Percentiles rank a stretch among this genome's conserved stretches.
These are phyloP conservation scores for Rosa persica DNA, from an alignment of 306 rosid species.

Conservation along the genomic window DNA sequence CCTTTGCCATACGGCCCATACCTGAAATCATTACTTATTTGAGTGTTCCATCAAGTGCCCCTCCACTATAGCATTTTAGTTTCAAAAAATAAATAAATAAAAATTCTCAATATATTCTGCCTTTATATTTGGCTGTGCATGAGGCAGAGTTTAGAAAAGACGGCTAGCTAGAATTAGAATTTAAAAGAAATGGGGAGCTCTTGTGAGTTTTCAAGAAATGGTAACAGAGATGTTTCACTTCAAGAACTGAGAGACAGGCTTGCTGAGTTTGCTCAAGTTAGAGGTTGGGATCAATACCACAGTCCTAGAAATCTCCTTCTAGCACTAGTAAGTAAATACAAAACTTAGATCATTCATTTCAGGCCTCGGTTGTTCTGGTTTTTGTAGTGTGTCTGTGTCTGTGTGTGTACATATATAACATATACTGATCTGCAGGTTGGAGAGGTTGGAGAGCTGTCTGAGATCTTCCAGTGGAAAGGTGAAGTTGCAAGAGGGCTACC, in stretches of 20 bases:
- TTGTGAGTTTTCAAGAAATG: constrained; percentile 27
- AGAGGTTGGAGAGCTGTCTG: constrained; percentile 77
- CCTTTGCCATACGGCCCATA: constrained; percentile 38
- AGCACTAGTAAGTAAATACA: constrained; percentile 48
- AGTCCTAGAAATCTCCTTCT: constrained; percentile 83
- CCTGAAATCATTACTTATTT: constrained; percentile 46
- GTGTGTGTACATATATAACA: too few species aligned
- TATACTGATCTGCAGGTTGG: constrained; percentile 46
- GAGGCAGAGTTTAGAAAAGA: constrained; percentile 12
- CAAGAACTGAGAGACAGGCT: constrained; percentile 63
- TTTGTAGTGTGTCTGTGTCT: background rate
- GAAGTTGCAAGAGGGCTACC: constrained; percentile 82
- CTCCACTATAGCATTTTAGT: constrained; percentile 53
- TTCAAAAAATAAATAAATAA: background rate
- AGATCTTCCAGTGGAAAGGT: constrained; percentile 85
- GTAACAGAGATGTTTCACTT: constrained; percentile 57
- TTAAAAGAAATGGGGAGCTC: constrained; percentile 53
- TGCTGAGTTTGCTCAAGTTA: constrained; percentile 64
- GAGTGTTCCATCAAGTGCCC: constrained; percentile 45
- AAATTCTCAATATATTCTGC: constrained; percentile 6
- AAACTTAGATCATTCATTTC: background rate
- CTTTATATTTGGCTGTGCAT: constrained; percentile 50
- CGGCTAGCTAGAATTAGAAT: background rate
- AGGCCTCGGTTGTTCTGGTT: background rate
- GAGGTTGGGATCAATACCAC: constrained; percentile 83